phyloP scores from a whole-genome alignment of 169 alveolate genomes.

The Plasmodium gaboni region DNA sequence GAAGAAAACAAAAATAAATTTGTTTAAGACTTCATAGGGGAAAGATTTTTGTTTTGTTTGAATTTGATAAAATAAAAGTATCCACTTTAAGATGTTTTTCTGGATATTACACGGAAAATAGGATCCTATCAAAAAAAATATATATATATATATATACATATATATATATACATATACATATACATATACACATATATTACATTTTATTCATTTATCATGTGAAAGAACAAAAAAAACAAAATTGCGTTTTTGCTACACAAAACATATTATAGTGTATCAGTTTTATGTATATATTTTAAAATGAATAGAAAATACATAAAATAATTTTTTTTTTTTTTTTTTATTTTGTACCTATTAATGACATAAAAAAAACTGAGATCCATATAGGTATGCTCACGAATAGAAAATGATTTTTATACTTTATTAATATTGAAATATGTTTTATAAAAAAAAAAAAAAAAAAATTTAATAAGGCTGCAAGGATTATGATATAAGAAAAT shows the following conservation, averaged over 20 bases:
- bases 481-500: conserved; percentile 37
- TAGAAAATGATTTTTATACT: conserved; percentile 38
- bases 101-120: not conserved
- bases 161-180: not conserved
- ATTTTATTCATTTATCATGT: conserved; percentile 2
- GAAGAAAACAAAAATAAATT: conserved; percentile 28
- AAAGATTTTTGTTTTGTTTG: conserved; percentile 17
- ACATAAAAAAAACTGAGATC: conserved; percentile 18
- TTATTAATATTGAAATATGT: conserved; percentile 19
- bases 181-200: not conserved
- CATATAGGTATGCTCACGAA: conserved; percentile 28
- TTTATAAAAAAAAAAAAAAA: conserved; percentile 34
- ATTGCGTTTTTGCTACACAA: too few species aligned
- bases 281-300: too few species aligned
- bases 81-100: conserved; percentile 19
- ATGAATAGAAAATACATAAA: too few species aligned
- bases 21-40: conserved; percentile 20
- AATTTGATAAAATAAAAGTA: conserved; percentile 39
- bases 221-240: too few species aligned
- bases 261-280: too few species aligned
- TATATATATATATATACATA: not conserved
- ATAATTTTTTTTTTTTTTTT: not conserved
- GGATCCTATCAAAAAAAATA: conserved; percentile 11
- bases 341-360: conserved; percentile 28
- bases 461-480: conserved; percentile 16